These are phyloP conservation scores for Boletellus emodensis DNA, from an alignment of 768 basidiomycete genomes.

Conservation along the genomic window DNA sequence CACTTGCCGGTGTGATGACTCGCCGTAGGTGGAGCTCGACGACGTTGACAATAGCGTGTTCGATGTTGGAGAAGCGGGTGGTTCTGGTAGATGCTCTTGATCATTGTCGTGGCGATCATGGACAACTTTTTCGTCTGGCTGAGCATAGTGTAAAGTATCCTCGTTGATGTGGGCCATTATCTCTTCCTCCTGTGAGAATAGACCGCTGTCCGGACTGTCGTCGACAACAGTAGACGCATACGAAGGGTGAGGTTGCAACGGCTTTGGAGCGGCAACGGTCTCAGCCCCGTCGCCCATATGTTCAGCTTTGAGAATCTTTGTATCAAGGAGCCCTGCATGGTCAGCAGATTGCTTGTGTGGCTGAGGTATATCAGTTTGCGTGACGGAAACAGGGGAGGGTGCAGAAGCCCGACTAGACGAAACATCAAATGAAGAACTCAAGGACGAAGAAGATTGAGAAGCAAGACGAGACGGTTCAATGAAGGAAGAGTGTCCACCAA, in stretches of 20 bases:
- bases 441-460: slow-evolving; percentile 30
- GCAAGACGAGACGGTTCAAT: slow-evolving; percentile 30
- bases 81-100: slow-evolving; percentile 53
- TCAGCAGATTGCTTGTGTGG: slow-evolving; percentile 44
- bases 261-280: slow-evolving; percentile 21
- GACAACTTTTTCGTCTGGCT: slow-evolving; percentile 16
- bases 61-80: slow-evolving; percentile 53
- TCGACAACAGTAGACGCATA: slow-evolving; percentile 51
- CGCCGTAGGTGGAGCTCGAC: slow-evolving; percentile 42
- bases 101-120: slow-evolving; percentile 20
- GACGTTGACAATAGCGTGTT: slow-evolving; percentile 40
- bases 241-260: slow-evolving; percentile 42
- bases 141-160: slow-evolving; percentile 15
- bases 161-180: slow-evolving; percentile 15
- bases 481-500: slow-evolving; percentile 21
- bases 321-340: slow-evolving; percentile 40
- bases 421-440: slow-evolving; percentile 39
- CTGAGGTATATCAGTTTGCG: slow-evolving; percentile 39
- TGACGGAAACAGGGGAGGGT: slow-evolving; percentile 20
- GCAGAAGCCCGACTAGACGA: slow-evolving; percentile 44
- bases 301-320: slow-evolving; percentile 34
- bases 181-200: slow-evolving; percentile 29
- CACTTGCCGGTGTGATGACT: slow-evolving; percentile 35
- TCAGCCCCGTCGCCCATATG: background rate
- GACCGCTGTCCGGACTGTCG: slow-evolving; percentile 35